Conservation (phyloP, 1,284 basidiomycete genomes). For the Anthracocystis panici-leucophaei region DNA sequence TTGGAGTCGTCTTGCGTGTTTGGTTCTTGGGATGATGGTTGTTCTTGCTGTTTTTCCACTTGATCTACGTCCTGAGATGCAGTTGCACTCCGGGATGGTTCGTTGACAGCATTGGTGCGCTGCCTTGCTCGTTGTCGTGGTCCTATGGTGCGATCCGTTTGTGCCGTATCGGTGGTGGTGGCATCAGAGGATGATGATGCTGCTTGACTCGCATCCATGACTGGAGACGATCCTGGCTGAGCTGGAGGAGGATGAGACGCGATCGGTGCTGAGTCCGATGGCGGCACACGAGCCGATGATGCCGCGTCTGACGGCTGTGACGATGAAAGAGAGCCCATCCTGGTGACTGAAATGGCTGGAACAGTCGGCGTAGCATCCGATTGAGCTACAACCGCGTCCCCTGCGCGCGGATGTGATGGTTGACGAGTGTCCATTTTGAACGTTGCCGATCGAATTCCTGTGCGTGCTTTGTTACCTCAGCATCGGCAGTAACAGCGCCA, state of each 20-base stretch:
- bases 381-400: neutral
- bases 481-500: neutral
- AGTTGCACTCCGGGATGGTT: neutral
- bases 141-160: neutral
- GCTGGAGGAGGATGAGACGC: neutral
- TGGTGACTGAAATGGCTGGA: constrained; percentile 26
- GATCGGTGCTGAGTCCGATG: too few relatives aligned
- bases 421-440: constrained; percentile 6
- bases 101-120: neutral
- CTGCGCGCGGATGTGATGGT: constrained; percentile 7
- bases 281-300: neutral
- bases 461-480: constrained; percentile 2
- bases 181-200: constrained; percentile 9
- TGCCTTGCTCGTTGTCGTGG: constrained; percentile 19
- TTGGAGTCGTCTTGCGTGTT: constrained; percentile 12
- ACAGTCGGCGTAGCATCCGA: constrained; percentile 4
- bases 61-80: constrained; percentile 19
- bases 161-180: neutral
- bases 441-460: neutral
- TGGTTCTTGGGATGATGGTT: neutral
- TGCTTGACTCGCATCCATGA: neutral
- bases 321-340: constrained; percentile 1
- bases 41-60: constrained; percentile 20
- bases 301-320: neutral
- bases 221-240: constrained; percentile 3